Conservation (phyloP, 208 protist genomes). For the Acanthamoeba castellanii region DNA sequence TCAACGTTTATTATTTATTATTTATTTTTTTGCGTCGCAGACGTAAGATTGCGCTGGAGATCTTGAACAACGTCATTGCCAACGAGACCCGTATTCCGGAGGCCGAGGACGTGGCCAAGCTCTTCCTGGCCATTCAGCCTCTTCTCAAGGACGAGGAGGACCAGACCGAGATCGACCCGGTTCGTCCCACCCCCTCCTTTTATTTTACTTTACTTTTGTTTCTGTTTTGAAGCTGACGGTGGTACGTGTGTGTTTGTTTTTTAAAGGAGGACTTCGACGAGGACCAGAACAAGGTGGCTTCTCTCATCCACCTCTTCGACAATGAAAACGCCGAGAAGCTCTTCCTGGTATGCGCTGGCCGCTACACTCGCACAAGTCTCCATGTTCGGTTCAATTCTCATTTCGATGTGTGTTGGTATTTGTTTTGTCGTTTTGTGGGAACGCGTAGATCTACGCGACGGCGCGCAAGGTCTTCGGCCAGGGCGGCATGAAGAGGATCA, state of each 20-base stretch:
- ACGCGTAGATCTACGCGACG: conserved; percentile 91
- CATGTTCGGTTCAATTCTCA: background rate
- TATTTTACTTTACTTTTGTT: background rate
- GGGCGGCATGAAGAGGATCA: conserved; percentile 92
- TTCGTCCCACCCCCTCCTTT: background rate
- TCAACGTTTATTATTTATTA: background rate
- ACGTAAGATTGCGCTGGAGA: conserved; percentile 67
- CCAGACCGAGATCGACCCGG: conserved; percentile 2
- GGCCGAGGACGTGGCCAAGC: conserved; percentile 62
- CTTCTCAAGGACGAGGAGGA: conserved; percentile 91
- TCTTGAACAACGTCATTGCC: conserved; percentile 64
- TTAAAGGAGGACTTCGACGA: conserved; percentile 92
- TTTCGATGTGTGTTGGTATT: conserved; percentile 17
- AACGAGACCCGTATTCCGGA: conserved; percentile 35
- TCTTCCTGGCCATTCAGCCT: conserved; percentile 82
- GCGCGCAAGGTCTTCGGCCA: conserved; percentile 92
- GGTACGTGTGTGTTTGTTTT: background rate
- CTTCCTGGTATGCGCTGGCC: conserved; percentile 75
- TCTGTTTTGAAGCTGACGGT: background rate
- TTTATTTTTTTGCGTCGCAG: background rate
- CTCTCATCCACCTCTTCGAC: conserved; percentile 93
- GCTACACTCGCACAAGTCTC: background rate
- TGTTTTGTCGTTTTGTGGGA: too few relatives aligned
- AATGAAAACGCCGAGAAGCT: conserved; percentile 90
- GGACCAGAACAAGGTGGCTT: conserved; percentile 95